phyloP scores from a whole-genome alignment of 768 basidiomycete genomes.

The Naematelia encephala region DNA sequence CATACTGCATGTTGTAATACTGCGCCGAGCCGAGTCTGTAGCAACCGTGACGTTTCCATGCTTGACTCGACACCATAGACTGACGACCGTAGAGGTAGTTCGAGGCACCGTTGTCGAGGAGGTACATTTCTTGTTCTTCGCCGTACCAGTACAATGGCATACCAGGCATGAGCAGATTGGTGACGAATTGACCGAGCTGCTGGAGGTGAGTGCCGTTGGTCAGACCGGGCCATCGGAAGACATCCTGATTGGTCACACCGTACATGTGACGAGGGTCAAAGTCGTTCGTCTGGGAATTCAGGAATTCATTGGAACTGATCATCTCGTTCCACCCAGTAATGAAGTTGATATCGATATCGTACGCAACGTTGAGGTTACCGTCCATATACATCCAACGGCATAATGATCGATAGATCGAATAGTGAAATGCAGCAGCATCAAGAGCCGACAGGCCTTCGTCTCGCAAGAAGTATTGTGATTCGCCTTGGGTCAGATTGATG shows the following conservation, averaged over 20 bases:
- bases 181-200: slow-evolving; percentile 73
- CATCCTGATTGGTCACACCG: slow-evolving; percentile 90
- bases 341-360: slow-evolving; percentile 77
- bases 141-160: slow-evolving; percentile 82
- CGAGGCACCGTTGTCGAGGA: slow-evolving; percentile 79
- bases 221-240: slow-evolving; percentile 88
- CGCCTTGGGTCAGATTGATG: slow-evolving; percentile 61
- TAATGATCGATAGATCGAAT: slow-evolving; percentile 83
- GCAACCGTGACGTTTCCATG: slow-evolving; percentile 92
- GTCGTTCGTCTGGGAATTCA: slow-evolving; percentile 64
- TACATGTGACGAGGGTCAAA: slow-evolving; percentile 86
- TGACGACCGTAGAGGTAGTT: slow-evolving; percentile 90
- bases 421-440: slow-evolving; percentile 85
- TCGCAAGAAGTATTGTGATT: slow-evolving; percentile 77
- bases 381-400: slow-evolving; percentile 92
- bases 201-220: slow-evolving; percentile 77
- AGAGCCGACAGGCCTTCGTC: slow-evolving; percentile 61
- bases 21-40: slow-evolving; percentile 84
- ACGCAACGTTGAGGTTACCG: slow-evolving; percentile 86
- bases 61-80: slow-evolving; percentile 74
- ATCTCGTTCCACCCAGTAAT: slow-evolving; percentile 88
- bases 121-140: slow-evolving; percentile 82
- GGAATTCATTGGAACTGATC: slow-evolving; percentile 71
- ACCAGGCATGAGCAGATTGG: slow-evolving; percentile 78
- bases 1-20: slow-evolving; percentile 89